Base-by-base conservation (phyloP, 257 asterid species). In the Fraxinus pennsylvanica region DNA sequence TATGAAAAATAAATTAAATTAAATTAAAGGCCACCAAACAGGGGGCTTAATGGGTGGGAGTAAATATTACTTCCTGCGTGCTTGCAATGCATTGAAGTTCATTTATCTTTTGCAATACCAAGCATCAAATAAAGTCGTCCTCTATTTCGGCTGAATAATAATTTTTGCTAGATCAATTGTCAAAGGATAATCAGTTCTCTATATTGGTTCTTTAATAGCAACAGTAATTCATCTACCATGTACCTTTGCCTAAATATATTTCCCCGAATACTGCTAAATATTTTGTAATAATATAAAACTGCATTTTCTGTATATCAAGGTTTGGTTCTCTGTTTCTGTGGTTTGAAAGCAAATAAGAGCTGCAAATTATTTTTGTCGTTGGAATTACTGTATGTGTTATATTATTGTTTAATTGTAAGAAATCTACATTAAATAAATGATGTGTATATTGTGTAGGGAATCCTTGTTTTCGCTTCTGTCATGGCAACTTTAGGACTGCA, bases 391-490 rank as follows among this genome's bases (percentile, higher is more conserved):
- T n/a, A n/a, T n/a, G 0, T 21, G 68, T 9, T 22, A 54, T 17
- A 4, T 25, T 63, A 22, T 63, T 10, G 33, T 22, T 52, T 27
- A 22, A 25, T 25, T 4, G 17, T 63, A 10, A 12, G 19, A 27
- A 39, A 69, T 59, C 70, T 45, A 36, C 52, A 21, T 70, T 67
- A 54, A 36, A 78, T 47, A 41, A 30, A 57, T 74, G 52, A 75
- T 83, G 30, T 80, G n/a, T n/a, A n/a, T n/a, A n/a, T n/a, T n/a
- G n/a, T n/a, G 74, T 83, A 87, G 91, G 91, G 91, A 73, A 87
- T 87, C 75, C 91, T 87, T n/a, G 91, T 87, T 50, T 87, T 87
- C 81, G 91, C 91, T 54, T 87, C 91, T 73, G 91, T 87, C 41
- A 87, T 87, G 91, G 91, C 91, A 32, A 87, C 91, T 81, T 77